Conservation (phyloP, 1,139 yeast species). For the Protomyces macrosporus region DNA sequence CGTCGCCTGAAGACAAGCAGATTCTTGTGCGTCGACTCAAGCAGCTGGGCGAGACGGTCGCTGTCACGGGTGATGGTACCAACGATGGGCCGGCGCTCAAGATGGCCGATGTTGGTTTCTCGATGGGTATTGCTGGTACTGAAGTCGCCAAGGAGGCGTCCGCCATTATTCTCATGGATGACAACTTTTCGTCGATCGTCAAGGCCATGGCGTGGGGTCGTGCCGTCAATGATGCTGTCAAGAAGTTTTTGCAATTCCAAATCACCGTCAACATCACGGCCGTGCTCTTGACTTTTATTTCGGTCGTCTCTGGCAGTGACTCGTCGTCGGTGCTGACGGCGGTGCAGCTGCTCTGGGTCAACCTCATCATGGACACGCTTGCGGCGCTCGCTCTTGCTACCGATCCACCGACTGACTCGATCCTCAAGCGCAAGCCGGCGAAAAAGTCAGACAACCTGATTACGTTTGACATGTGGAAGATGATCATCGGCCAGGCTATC, state of each 20-base stretch:
- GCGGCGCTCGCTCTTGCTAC: conserved; percentile 98
- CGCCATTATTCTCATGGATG: conserved; percentile 91
- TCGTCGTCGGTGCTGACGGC: conserved; percentile 89
- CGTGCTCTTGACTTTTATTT: conserved; percentile 82
- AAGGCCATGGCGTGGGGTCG: conserved; percentile 99
- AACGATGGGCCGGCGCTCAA: conserved; percentile 94
- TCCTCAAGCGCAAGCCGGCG: conserved; percentile 75
- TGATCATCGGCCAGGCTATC: conserved; percentile 83
- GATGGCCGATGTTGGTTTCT: conserved; percentile 86
- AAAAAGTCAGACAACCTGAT: conserved; percentile 78
- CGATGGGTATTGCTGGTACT: conserved; percentile 91
- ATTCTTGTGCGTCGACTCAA: conserved; percentile 77
- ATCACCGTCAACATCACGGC: conserved; percentile 95
- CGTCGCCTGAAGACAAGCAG: conserved; percentile 92
- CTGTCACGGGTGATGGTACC: conserved; percentile 98
- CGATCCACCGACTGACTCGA: conserved; percentile 83
- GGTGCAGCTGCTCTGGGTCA: conserved; percentile 95
- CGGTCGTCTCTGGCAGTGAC: conserved; percentile 77
- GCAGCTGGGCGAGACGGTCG: conserved; percentile 83
- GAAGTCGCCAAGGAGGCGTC: conserved; percentile 94
- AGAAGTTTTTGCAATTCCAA: conserved; percentile 88
- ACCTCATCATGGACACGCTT: conserved; percentile 93
- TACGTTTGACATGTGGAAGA: conserved; percentile 93
- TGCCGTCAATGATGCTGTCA: conserved; percentile 89
- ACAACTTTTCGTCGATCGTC: conserved; percentile 89